These are phyloP conservation scores for Hysterium pulicare DNA, from an alignment of 2,329 filamentous ascomycete genomes.

Conservation along the genomic window DNA sequence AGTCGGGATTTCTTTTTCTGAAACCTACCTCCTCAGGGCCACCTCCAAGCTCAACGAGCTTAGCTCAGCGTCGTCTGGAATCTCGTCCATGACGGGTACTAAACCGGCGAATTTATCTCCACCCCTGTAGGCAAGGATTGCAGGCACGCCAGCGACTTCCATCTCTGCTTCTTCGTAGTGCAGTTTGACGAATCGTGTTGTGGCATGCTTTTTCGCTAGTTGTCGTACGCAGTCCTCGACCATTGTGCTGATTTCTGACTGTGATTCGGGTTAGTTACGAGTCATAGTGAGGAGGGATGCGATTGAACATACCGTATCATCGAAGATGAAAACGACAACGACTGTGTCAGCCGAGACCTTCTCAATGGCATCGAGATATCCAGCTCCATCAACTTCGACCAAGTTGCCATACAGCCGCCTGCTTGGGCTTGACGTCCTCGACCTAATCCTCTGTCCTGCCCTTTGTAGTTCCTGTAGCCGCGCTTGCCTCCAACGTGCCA, in stretches of 20 bases:
- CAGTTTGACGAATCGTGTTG: conserved; percentile 83
- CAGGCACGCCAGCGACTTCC: conserved; percentile 81
- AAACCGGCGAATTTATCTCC: conserved; percentile 89
- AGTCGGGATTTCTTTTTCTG: not conserved
- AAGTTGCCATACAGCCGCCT: conserved; percentile 74
- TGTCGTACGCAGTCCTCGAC: conserved; percentile 76
- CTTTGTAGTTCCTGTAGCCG: conserved; percentile 73
- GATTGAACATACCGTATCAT: conserved; percentile 67
- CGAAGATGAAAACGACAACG: conserved; percentile 92
- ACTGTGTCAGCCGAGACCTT: conserved; percentile 76
- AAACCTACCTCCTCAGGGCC: conserved; percentile 48
- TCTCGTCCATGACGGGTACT: conserved; percentile 80
- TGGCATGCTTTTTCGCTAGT: conserved; percentile 67
- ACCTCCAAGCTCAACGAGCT: conserved; percentile 55
- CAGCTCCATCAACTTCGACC: conserved; percentile 80
- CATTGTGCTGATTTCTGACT: conserved; percentile 76
- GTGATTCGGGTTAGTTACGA: conserved; percentile 21
- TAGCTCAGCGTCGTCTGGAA: conserved; percentile 59
- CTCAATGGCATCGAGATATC: conserved; percentile 95
- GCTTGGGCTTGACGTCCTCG: conserved; percentile 70
- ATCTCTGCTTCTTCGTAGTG: conserved; percentile 93
- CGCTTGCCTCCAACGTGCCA: conserved; percentile 80
- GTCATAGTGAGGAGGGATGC: not conserved
- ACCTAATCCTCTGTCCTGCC: conserved; percentile 54
- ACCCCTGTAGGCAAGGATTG: conserved; percentile 82